These are phyloP conservation scores for Macrophomina pseudophaseolina DNA, from an alignment of 2,329 filamentous ascomycete species.

Conservation along the genomic window DNA sequence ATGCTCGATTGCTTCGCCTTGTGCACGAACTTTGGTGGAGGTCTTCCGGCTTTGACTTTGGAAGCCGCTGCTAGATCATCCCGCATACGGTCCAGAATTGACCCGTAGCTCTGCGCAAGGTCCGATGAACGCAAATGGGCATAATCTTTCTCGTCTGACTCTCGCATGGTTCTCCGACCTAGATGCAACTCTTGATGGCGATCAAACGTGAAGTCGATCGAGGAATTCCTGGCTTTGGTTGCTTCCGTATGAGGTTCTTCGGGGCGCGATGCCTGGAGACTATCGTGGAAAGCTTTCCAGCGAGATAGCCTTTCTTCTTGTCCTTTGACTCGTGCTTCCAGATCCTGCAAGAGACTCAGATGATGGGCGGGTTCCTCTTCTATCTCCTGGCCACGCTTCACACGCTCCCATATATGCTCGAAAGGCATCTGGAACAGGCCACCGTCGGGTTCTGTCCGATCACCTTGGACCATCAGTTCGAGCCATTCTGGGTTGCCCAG, in stretches of 20 bases:
- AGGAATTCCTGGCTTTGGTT: not conserved
- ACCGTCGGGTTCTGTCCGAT: conserved; percentile 62
- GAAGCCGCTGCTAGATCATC: not conserved
- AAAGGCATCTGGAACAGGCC: conserved; percentile 71
- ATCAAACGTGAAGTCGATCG: conserved; percentile 38
- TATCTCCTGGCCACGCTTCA: conserved; percentile 63
- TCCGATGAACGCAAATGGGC: not conserved
- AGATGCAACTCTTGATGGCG: conserved; percentile 39
- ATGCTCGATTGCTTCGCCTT: conserved; percentile 13
- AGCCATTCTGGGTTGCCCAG: conserved; percentile 77
- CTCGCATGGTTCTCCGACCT: not conserved
- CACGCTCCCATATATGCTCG: conserved; percentile 71
- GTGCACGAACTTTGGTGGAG: conserved; percentile 1
- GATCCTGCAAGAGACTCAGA: conserved; percentile 64
- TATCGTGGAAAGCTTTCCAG: conserved; percentile 73
- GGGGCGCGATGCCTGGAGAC: conserved; percentile 28
- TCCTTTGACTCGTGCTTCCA: conserved; percentile 69
- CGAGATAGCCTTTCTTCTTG: conserved; percentile 72
- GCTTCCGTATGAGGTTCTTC: conserved; percentile 27
- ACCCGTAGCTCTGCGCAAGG: conserved; percentile 4
- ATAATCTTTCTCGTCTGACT: not conserved
- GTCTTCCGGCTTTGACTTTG: conserved; percentile 4
- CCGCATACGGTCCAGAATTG: conserved; percentile 23
- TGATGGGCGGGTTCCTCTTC: conserved; percentile 50
- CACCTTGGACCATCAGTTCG: conserved; percentile 71